Conservation (phyloP, 495 filamentous ascomycete genomes). For the Bacidia gigantensis region DNA sequence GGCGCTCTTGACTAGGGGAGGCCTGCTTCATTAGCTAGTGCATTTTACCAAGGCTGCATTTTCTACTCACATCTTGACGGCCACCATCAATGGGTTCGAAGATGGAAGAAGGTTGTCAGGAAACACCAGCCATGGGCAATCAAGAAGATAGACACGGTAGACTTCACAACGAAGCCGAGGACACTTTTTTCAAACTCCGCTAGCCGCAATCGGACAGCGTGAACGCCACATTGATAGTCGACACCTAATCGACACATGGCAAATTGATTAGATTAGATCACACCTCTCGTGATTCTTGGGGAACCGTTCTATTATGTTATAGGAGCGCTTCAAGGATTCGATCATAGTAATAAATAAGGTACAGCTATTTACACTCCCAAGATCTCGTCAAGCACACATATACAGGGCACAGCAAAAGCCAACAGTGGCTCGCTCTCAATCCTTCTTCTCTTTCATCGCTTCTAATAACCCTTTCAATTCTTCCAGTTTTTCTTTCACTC, state of each 20-base stretch:
- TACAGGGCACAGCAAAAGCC: not conserved
- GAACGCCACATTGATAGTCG: not conserved
- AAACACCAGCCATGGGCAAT: too few relatives aligned
- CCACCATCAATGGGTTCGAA: not conserved
- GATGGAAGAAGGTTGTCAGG: too few relatives aligned
- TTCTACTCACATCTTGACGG: not conserved
- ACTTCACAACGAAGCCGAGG: too few relatives aligned
- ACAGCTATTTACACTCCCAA: not conserved
- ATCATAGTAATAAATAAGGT: too few relatives aligned
- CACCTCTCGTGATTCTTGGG: too few relatives aligned
- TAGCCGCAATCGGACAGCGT: not conserved
- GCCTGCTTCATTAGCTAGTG: conserved; percentile 24
- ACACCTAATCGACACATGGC: too few relatives aligned
- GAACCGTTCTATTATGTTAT: too few relatives aligned
- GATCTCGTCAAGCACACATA: not conserved
- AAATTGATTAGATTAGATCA: not conserved
- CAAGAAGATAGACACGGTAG: too few relatives aligned
- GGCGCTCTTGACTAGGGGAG: conserved; percentile 75
- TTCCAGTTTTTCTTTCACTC: conserved; percentile 49
- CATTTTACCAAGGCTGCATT: not conserved
- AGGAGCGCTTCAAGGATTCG: too few relatives aligned
- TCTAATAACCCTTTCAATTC: conserved; percentile 22
- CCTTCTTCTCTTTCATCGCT: conserved; percentile 9
- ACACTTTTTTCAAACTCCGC: not conserved
- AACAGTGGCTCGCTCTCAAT: not conserved